These are phyloP conservation scores for Scutellaria baicalensis DNA, from an alignment of 257 asterid species.

Conservation along the genomic window DNA sequence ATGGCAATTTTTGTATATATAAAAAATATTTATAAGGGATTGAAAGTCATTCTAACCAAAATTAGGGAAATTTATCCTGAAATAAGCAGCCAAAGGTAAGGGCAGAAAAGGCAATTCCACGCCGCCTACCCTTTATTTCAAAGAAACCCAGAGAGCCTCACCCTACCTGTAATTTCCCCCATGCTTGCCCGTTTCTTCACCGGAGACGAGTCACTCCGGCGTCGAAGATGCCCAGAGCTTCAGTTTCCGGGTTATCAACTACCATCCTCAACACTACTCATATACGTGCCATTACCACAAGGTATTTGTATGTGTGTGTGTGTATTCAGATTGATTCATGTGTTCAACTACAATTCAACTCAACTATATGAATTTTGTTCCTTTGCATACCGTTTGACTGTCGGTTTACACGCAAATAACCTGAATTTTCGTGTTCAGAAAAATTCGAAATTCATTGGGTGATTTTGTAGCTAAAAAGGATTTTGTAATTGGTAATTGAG, in stretches of 20 bases:
- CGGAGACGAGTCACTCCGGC: slow-evolving; percentile 7
- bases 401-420: neutral
- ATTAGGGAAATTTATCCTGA: too few species aligned
- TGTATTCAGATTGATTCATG: neutral
- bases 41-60: too few species aligned
- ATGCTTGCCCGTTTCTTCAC: neutral
- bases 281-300: neutral
- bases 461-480: neutral
- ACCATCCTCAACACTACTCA: slow-evolving; percentile 2
- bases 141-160: too few species aligned
- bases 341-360: neutral
- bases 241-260: slow-evolving; percentile 12
- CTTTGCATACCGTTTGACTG: neutral
- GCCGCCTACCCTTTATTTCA: too few species aligned
- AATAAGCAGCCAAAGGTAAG: too few species aligned
- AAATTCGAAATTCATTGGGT: neutral
- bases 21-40: too few species aligned
- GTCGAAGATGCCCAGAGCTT: slow-evolving; percentile 13
- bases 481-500: neutral
- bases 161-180: neutral
- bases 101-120: too few species aligned
- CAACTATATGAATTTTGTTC: neutral
- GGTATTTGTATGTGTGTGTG: slow-evolving; percentile 10
- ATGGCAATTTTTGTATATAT: too few species aligned
- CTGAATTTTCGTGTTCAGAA: neutral